Base-by-base conservation (phyloP, 2,329 filamentous ascomycete genomes). In the Beauveria rudraprayagi region DNA sequence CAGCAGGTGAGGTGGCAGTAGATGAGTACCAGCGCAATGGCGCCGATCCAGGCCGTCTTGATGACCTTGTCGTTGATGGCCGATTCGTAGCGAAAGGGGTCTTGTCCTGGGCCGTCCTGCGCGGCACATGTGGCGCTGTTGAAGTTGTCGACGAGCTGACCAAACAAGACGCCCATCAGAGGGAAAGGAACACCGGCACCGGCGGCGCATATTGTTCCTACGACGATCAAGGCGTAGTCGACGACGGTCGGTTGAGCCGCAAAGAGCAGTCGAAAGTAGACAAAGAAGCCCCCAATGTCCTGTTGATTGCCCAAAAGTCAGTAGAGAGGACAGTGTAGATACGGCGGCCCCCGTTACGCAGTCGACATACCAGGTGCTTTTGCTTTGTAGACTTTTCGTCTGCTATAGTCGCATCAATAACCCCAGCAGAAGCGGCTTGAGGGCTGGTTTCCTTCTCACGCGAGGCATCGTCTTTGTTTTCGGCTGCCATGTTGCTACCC, bases 1-100 rank as follows among this genome's bases (percentile, higher is more conserved):
- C 83, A 87, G 67, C 80, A 86, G 9, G 80, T 73, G 19, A 83
- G 76, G 67, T 87, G 80, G 60, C 77, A 70, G 69, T 87, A 88
- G 64, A 87, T 84, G 61, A 80, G 72, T 34, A 78, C 75, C 64
- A 88, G 83, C 56, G 81, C 78, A 14, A 78, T 83, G 63, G 84
- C 81, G 19, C 81, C 80, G 40, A 88, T 75, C 67, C 85, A 86
- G 11, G 85, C 78, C 22, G 87, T 75, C 44, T 79, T 64, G 69
- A 86, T 68, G 48, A 88, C 79, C 65, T 82, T 84, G 56, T 70
- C 67, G 65, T 82, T 77, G 61, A 83, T 76, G 24, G 64, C 67
- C 34, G 64, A 66, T 47, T 58, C 69, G 51, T 50, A 64, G 16
- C 40, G 52, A 26, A 44, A 60, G 19, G 56, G 17, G 43, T 54